phyloP scores from a whole-genome alignment of 768 basidiomycete genomes.

The Leccinum obscurum region DNA sequence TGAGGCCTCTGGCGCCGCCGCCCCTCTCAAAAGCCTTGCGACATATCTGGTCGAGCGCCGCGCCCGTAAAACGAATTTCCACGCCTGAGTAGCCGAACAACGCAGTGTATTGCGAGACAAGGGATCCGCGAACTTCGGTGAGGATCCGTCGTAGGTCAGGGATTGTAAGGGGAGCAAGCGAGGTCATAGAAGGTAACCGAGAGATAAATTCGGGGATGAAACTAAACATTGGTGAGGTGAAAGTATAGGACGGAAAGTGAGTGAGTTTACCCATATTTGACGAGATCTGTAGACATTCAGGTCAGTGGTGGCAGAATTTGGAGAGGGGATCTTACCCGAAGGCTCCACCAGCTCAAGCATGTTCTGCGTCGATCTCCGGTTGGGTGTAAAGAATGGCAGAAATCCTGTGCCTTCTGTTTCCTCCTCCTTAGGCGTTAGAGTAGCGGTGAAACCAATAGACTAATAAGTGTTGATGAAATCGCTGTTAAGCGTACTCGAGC shows the following conservation, averaged over 20 bases:
- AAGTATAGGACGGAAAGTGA: not conserved
- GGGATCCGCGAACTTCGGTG: conserved; percentile 88
- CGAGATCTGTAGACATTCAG: conserved; percentile 55
- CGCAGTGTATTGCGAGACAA: conserved; percentile 86
- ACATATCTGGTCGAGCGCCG: conserved; percentile 81
- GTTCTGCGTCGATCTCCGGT: conserved; percentile 53
- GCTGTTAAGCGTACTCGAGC: not conserved
- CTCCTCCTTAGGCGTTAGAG: conserved; percentile 41
- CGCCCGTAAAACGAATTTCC: conserved; percentile 83
- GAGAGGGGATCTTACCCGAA: conserved; percentile 42
- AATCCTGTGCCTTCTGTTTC: conserved; percentile 38
- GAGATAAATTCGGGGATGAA: conserved; percentile 97
- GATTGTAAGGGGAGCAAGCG: conserved; percentile 75
- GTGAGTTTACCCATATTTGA: conserved; percentile 69
- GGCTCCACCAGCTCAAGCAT: conserved; percentile 73
- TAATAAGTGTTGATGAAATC: conserved; percentile 30
- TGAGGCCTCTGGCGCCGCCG: conserved; percentile 86
- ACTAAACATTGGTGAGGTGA: conserved; percentile 35
- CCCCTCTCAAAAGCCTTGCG: conserved; percentile 75
- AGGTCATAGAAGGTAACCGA: conserved; percentile 88
- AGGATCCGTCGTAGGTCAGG: conserved; percentile 86
- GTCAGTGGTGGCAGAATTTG: conserved; percentile 1
- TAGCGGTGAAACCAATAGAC: conserved; percentile 88
- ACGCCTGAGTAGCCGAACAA: conserved; percentile 83
- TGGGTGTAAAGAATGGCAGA: conserved; percentile 78